Percentiles rank a stretch among this genome's conserved stretches.
phyloP scores from a whole-genome alignment of 192 early-diverging fungal species.

The Glomus cerebriforme region DNA sequence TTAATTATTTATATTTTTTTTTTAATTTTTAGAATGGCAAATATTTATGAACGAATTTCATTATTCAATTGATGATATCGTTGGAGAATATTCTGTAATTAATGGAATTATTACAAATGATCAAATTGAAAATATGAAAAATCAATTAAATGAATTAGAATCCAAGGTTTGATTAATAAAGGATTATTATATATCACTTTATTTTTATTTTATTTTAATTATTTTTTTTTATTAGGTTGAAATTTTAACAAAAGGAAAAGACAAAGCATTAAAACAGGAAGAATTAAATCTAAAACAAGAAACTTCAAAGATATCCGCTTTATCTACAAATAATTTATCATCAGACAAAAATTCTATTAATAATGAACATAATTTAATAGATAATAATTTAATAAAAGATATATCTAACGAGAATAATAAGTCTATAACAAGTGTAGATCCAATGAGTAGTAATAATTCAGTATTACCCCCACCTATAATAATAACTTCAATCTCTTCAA shows the following conservation, averaged over 20 bases:
- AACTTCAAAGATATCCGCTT: too few relatives aligned
- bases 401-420: too few relatives aligned
- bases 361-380: neutral
- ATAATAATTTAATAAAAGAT: neutral
- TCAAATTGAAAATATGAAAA: neutral
- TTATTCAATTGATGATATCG: constrained; percentile 39
- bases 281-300: neutral
- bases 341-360: neutral
- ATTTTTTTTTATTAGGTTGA: constrained; percentile 13
- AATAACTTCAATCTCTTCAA: constrained; percentile 31
- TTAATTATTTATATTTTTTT: neutral
- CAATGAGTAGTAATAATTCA: neutral
- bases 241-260: neutral
- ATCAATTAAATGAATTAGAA: neutral
- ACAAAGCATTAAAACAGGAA: neutral
- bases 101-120: neutral
- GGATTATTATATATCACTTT: neutral
- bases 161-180: neutral
- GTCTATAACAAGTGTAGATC: neutral
- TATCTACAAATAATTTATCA: too few relatives aligned
- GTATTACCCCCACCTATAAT: neutral
- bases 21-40: constrained; percentile 36
- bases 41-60: constrained; percentile 40
- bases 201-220: neutral
- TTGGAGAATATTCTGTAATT: constrained; percentile 33